Evolutionary conservation across 306 rosid species (phyloP).

Genomic region (Malus asiatica): DNA sequence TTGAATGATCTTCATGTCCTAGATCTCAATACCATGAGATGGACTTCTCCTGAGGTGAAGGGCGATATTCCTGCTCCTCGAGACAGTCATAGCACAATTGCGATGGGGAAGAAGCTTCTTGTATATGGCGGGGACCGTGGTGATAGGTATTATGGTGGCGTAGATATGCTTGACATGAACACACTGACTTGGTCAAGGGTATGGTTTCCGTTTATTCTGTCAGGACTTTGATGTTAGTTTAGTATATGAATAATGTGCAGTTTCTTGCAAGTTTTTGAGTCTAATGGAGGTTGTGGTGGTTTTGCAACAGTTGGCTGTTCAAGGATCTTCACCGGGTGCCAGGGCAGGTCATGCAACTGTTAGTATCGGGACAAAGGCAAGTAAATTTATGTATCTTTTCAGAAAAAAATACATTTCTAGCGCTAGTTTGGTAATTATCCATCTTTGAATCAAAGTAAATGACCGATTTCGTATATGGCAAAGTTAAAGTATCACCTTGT

Average conservation of each 20-base stretch:
- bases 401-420: no score
- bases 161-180: conserved; percentile 71
- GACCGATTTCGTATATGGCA: background rate
- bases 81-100: conserved; percentile 73
- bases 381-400: conserved; percentile 6
- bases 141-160: conserved; percentile 71
- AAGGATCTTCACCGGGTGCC: conserved; percentile 82
- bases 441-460: background rate
- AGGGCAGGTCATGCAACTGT: conserved; percentile 94
- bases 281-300: conserved; percentile 5
- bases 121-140: conserved; percentile 96
- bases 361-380: conserved; percentile 71
- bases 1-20: conserved; percentile 79
- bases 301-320: conserved; percentile 58
- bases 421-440: background rate
- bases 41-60: conserved; percentile 59
- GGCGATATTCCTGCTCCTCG: conserved; percentile 86
- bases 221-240: background rate
- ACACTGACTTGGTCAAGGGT: conserved; percentile 88
- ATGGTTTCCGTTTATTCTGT: conserved; percentile 12
- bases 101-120: conserved; percentile 68
- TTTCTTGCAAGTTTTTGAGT: background rate
- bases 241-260: background rate
- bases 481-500: background rate
- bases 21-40: conserved; percentile 63